Percentiles rank a stretch among this genome's conserved stretches.
These are phyloP conservation scores for barley (Hordeum vulgare) DNA, from an alignment of 176 grass and related monocot genomes.

Conservation along the genomic window MorexV3_pseudomolecules_assembly NC_058520.1:586219590-586220089, in stretches of 20 bases:
- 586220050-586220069: neutral
- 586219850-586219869: neutral
- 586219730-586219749: neutral
- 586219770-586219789: neutral
- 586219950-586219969: neutral
- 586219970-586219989: neutral
- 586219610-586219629: neutral
- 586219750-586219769: neutral
- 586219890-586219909: neutral
- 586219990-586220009: neutral
- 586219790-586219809: neutral
- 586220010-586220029: neutral
- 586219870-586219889: neutral
- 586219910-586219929: neutral
- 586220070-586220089: neutral
- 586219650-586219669: neutral
- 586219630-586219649: neutral
- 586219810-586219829: neutral
- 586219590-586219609: neutral
- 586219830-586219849: neutral
- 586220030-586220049: neutral
- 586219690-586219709: neutral
- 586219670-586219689: neutral
- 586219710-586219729: neutral
- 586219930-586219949: neutral